Evolutionary conservation across 371 early-diverging fungal species (phyloP).

Genomic region (Mucor lusitanicus): DNA sequence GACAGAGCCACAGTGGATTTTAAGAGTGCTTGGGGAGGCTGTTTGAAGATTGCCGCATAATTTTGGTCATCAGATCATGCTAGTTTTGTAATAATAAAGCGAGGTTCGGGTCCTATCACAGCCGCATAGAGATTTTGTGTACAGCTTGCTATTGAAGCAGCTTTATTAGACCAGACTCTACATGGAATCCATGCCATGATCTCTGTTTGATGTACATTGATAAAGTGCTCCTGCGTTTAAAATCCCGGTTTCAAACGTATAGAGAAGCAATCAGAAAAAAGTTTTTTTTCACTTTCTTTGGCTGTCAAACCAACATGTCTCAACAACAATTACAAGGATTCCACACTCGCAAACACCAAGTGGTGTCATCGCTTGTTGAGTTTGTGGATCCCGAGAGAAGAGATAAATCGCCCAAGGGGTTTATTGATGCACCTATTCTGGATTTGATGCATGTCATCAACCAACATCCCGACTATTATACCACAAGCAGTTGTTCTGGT

Average conservation of each 20-base stretch:
- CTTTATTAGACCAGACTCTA: too few species aligned
- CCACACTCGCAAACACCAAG: constrained; percentile 40
- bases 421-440: constrained; percentile 61
- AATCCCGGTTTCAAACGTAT: too few species aligned
- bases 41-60: not conserved
- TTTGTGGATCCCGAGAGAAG: constrained; percentile 54
- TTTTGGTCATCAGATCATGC: too few species aligned
- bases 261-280: not conserved
- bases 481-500: constrained; percentile 66
- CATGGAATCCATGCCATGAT: too few species aligned
- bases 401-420: constrained; percentile 68
- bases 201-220: too few species aligned
- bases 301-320: constrained; percentile 1
- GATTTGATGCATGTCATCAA: constrained; percentile 70
- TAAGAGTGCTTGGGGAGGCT: not conserved
- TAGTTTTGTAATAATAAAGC: too few species aligned
- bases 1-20: not conserved
- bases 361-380: constrained; percentile 48
- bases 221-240: too few species aligned
- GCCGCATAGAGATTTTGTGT: too few species aligned
- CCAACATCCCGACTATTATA: constrained; percentile 67
- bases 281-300: not conserved
- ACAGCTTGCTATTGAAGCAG: too few species aligned
- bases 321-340: constrained; percentile 9
- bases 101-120: too few species aligned